A percentile compares a stretch with the other conserved stretches of the same genome.
Conservation (phyloP, 345 rosid species). For the Conringia planisiliqua region DNA sequence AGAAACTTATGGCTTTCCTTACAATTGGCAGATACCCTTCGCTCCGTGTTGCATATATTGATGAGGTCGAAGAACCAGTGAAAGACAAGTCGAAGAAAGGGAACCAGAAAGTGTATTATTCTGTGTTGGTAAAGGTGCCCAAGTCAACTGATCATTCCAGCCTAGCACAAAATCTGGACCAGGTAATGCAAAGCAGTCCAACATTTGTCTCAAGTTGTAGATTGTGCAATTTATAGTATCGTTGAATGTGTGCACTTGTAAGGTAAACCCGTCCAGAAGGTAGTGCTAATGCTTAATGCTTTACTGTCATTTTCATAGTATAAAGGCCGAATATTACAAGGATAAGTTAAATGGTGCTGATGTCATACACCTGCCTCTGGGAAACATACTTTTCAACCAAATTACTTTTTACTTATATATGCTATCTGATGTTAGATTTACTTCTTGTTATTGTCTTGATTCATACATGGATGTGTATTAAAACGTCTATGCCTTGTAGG, state of each 20-base stretch:
- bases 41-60: slow-evolving; percentile 96
- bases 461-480: neutral
- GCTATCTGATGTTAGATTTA: neutral
- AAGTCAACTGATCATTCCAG: slow-evolving; percentile 81
- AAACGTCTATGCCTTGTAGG: slow-evolving; percentile 44
- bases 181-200: slow-evolving; percentile 45
- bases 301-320: neutral
- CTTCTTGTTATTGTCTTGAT: neutral
- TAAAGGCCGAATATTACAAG: neutral
- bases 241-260: neutral
- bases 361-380: neutral
- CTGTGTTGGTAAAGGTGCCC: slow-evolving; percentile 86
- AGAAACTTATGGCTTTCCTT: slow-evolving; percentile 11
- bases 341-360: neutral
- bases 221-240: neutral
- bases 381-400: neutral
- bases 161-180: slow-evolving; percentile 82
- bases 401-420: neutral
- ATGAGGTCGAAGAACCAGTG: slow-evolving; percentile 89
- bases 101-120: slow-evolving; percentile 76
- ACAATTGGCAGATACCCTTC: slow-evolving; percentile 78
- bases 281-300: neutral
- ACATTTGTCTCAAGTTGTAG: neutral
- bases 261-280: slow-evolving; percentile 2
- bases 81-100: slow-evolving; percentile 61